Base-by-base conservation (phyloP, 148 eudicot species). In the Amaranthus palmeri region DNA sequence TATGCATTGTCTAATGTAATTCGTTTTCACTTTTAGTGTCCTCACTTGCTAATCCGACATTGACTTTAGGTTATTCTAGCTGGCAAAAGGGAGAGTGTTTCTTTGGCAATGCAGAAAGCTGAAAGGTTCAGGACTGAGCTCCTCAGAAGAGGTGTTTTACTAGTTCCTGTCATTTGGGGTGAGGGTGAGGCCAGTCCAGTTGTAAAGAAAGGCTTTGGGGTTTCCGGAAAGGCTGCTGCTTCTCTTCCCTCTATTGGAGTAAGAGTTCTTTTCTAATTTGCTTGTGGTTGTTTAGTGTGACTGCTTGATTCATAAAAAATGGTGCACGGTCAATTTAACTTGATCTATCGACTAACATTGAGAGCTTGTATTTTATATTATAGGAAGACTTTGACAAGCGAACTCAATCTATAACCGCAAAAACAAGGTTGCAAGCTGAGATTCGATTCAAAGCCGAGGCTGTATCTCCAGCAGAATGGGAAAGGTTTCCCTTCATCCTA, bases 241-340 rank as follows among this genome's bases (percentile, higher is more conserved):
- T 67, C 90, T 73, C 97, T 96, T 74, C 90, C 97, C 77, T 96
- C 99, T 59, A 84, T 92, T 53, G 99, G 97, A 89, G 99, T 96
- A 87, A 82, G 81, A 62, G 49, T 25, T 60, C 56, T 13, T 70
- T 65, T 73, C 7, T 13, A 69, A 64, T n/a, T 67, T 61, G 2
- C 17, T 10, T 10, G 5, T n/a, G 53, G 8, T 54, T 53, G 13
- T 18, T 53, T 61, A 14, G 8, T 18, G 7, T 43, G 17, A 43
- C 42, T 52, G 13, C 4, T 42, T 48, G 53, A 18, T 17, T 65
- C 43, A 43, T 11, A 70, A 50, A 55, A 3, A 17, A 51, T 61
- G n/a, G n/a, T 72, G 75, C 52, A 40, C 43, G 54, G 25, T 64
- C 17, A n/a, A 3, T 41, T 44, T 44, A 47, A 52, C 4, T 43